A percentile compares a stretch with the other conserved stretches of the same genome.
These are phyloP conservation scores for Paraphoma chrysanthemicola DNA, from an alignment of 2,329 filamentous ascomycete species.

Conservation along the genomic window DNA sequence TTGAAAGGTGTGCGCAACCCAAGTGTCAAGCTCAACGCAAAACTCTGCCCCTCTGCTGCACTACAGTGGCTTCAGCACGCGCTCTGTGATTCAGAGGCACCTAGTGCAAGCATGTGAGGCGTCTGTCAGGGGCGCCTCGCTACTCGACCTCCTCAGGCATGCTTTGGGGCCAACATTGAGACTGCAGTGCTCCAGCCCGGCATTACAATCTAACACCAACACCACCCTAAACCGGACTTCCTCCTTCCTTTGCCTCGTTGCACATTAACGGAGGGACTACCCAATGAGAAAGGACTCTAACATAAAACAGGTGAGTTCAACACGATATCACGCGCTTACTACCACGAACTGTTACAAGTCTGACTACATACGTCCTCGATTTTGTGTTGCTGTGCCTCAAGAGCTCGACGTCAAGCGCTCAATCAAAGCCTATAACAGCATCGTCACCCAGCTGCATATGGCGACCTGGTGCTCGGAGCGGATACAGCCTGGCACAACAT, in stretches of 20 bases:
- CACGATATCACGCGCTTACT: conserved; percentile 18
- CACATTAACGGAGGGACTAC: neutral
- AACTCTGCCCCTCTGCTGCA: conserved; percentile 10
- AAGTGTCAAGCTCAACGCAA: neutral
- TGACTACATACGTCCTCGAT: conserved; percentile 12
- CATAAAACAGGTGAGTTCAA: neutral
- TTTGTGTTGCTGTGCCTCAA: conserved; percentile 1
- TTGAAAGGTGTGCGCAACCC: neutral
- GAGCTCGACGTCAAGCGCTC: conserved; percentile 1
- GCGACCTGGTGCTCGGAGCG: conserved; percentile 7
- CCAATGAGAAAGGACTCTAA: neutral
- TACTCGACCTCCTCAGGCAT: conserved; percentile 2
- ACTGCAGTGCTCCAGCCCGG: conserved; percentile 6
- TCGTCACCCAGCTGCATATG: neutral
- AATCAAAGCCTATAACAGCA: conserved; percentile 2
- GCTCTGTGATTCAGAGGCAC: conserved; percentile 12
- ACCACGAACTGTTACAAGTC: conserved; percentile 15
- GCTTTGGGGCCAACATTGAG: conserved; percentile 1
- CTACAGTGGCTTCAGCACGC: conserved; percentile 25
- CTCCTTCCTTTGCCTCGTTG: neutral
- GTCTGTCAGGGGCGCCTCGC: conserved; percentile 16
- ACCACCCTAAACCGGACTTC: neutral
- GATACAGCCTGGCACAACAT: conserved; percentile 4
- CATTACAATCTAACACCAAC: neutral
- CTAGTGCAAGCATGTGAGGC: conserved; percentile 13